Evolutionary conservation across 2,329 filamentous ascomycete species (phyloP), one percentile per base, ranked within the genome.

Genomic region (Ceratocystis lukuohia): DNA sequence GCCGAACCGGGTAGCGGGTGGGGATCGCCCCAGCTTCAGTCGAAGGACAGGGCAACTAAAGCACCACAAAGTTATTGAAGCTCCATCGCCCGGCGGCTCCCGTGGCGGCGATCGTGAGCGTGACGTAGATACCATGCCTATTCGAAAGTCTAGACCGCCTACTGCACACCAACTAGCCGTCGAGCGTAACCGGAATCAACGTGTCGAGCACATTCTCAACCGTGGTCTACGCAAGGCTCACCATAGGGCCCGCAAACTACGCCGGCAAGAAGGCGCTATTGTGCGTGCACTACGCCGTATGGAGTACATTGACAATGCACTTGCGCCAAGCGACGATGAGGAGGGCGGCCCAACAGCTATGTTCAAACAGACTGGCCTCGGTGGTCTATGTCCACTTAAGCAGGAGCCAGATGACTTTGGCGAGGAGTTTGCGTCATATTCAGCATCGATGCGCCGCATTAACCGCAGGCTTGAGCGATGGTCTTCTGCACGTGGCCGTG

Each of bases 161-260:
- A 94, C 89, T 0, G 88, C 88, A 45, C 89, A 94, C 74, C 89
- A 94, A 75, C 78, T 91, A 48, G 89, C 89, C 0, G 88, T 94
- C 0, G 88, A 91, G 74, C 83, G 86, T 66, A 91, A 92, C 74
- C 81, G 89, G 20, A 88, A 84, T 68, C 84, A 89, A 71, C 85
- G 89, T 5, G 89, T 93, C n/a, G 87, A 91, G 71, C 87, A 91
- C 71, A 89, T 91, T 64, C 82, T 94, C 17, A 87, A 90, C 70
- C 84, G 86, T n/a, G 86, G 87, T 37, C 77, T 93, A 44, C 84
- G 87, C 62, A 81, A 80, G 69, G 79, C 84, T 64, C 87, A 91
- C 72, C 83, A 85, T 72, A 79, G 79, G 66, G 82, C 85, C 12
- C 83, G 84, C 61, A 85, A 85, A 70, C 72, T 76, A 20, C 82